A percentile compares a stretch with the other conserved stretches of the same genome.
phyloP scores from a whole-genome alignment of 345 rosid species.

The Hibiscus mutabilis region DNA sequence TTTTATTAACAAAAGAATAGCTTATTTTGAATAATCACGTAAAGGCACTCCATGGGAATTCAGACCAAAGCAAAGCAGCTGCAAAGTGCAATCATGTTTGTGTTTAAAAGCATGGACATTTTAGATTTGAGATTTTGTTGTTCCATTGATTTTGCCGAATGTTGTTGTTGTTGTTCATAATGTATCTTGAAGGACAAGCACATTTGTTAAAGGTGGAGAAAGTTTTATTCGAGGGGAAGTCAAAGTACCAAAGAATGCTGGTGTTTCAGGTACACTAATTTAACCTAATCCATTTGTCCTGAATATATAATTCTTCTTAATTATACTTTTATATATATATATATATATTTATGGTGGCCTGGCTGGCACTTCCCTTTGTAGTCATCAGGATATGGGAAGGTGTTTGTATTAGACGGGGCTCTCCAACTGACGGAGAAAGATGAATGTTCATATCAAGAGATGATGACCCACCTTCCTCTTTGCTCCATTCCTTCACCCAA shows the following conservation, averaged over 20 bases:
- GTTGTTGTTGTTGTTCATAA: neutral
- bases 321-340: neutral
- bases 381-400: constrained; percentile 69
- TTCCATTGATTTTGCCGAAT: too few species aligned
- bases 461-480: constrained; percentile 80
- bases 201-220: constrained; percentile 72
- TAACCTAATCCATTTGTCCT: neutral
- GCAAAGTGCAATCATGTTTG: neutral
- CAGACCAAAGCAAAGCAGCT: constrained; percentile 7
- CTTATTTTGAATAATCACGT: neutral
- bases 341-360: neutral
- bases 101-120: neutral
- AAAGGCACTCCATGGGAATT: neutral
- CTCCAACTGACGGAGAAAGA: constrained; percentile 76
- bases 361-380: constrained; percentile 13
- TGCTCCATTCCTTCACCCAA: constrained; percentile 70
- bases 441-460: constrained; percentile 70
- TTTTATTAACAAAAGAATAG: too few species aligned
- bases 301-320: neutral
- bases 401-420: constrained; percentile 66
- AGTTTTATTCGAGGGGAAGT: constrained; percentile 70
- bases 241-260: constrained; percentile 68
- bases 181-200: constrained; percentile 63
- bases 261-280: constrained; percentile 57
- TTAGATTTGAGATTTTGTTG: neutral